These are phyloP conservation scores for Mycena pura DNA, from an alignment of 768 basidiomycete species.

Conservation along the genomic window DNA sequence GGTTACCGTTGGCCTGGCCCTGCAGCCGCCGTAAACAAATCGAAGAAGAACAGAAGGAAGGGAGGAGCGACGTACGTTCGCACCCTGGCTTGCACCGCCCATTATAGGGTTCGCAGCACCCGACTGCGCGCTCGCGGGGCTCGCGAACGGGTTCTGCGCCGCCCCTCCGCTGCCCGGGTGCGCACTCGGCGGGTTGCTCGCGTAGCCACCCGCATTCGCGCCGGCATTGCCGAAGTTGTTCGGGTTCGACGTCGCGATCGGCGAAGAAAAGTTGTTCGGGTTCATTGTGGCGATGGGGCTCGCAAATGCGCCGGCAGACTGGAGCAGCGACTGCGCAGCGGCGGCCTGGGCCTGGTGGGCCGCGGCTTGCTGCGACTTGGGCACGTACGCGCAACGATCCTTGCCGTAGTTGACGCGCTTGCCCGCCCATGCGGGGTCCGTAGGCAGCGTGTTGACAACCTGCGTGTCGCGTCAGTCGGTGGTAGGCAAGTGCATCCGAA, in stretches of 20 bases:
- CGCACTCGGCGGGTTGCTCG: slow-evolving; percentile 11
- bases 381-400: slow-evolving; percentile 97
- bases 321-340: slow-evolving; percentile 65
- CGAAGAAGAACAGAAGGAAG: not conserved
- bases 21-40: not conserved
- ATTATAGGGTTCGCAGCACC: slow-evolving; percentile 6
- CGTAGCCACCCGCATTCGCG: slow-evolving; percentile 7
- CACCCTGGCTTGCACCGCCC: slow-evolving; percentile 4
- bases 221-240: not conserved
- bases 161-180: slow-evolving; percentile 11
- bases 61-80: too few species aligned
- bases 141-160: slow-evolving; percentile 10
- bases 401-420: slow-evolving; percentile 99
- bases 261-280: slow-evolving; percentile 38
- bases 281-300: slow-evolving; percentile 31
- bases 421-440: slow-evolving; percentile 92
- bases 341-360: slow-evolving; percentile 87
- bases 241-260: slow-evolving; percentile 35
- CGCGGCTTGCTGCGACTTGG: slow-evolving; percentile 91
- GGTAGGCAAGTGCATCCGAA: too few species aligned
- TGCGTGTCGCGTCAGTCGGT: slow-evolving; percentile 36
- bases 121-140: not conserved
- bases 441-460: slow-evolving; percentile 94
- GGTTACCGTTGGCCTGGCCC: not conserved
- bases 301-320: slow-evolving; percentile 39